Evolutionary conservation across 2,329 filamentous ascomycete species (phyloP).

Genomic region (Nemania bipapillata): DNA sequence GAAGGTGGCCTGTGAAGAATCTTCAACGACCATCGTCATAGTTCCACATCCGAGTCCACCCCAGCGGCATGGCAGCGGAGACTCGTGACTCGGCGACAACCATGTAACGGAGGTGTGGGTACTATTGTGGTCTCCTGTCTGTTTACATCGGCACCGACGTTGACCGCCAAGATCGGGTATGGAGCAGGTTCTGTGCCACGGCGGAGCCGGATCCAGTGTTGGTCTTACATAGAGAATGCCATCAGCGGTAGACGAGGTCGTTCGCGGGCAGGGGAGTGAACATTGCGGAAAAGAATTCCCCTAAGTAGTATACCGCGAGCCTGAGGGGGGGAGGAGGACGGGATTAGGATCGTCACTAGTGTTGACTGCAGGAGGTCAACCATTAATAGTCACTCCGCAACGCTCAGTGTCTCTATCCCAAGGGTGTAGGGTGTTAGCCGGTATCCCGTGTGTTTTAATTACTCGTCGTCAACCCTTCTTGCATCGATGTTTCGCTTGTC

Average conservation of each 20-base stretch:
- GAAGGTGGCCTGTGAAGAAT: conserved; percentile 29
- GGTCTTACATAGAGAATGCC: not conserved
- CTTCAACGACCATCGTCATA: conserved; percentile 35
- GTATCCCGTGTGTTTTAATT: not conserved
- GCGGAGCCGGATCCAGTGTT: conserved; percentile 1
- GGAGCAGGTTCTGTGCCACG: conserved; percentile 8
- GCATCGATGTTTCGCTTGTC: not conserved
- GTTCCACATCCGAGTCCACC: conserved; percentile 29
- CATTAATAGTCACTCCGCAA: too few species aligned
- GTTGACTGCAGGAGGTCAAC: too few species aligned
- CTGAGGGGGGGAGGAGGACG: not conserved
- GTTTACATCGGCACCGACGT: conserved; percentile 10
- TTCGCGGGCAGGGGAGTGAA: not conserved
- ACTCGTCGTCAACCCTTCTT: not conserved
- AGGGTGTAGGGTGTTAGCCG: not conserved
- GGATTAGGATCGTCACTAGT: conserved; percentile 8
- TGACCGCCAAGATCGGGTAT: conserved; percentile 15
- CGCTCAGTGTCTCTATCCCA: not conserved
- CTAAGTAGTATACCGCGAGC: conserved; percentile 17
- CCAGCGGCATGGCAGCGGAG: conserved; percentile 28
- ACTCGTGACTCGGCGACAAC: conserved; percentile 30
- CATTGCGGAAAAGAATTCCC: conserved; percentile 3
- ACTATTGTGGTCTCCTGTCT: not conserved
- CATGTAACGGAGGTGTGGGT: conserved; percentile 32
- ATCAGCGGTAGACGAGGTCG: not conserved